These are phyloP conservation scores for Prunus yedoensis DNA, from an alignment of 331 rosid genomes.

Conservation along the genomic window DNA sequence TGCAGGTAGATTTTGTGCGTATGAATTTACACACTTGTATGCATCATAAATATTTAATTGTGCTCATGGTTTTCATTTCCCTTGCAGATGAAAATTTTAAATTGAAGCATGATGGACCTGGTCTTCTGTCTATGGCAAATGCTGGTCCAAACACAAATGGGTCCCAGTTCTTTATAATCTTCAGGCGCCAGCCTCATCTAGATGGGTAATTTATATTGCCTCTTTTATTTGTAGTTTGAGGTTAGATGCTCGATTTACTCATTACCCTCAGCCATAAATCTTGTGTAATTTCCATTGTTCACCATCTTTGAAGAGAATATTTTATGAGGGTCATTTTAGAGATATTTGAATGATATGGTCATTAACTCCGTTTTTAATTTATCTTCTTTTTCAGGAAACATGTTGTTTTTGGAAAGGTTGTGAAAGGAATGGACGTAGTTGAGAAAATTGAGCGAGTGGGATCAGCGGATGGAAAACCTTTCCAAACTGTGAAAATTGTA, in stretches of 20 bases:
- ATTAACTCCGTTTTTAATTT: background rate
- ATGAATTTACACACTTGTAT: constrained; percentile 6
- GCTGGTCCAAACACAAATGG: constrained; percentile 95
- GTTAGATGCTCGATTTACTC: background rate
- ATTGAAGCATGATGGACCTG: constrained; percentile 79
- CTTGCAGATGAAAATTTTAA: constrained; percentile 86
- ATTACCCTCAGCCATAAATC: background rate
- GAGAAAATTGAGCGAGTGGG: constrained; percentile 81
- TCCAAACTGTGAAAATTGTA: constrained; percentile 63
- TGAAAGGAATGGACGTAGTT: constrained; percentile 65
- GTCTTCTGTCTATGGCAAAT: constrained; percentile 96
- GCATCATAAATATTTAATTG: constrained; percentile 14
- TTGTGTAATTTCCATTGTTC: constrained; percentile 15
- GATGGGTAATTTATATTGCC: constrained; percentile 62
- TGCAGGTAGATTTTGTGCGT: constrained; percentile 56
- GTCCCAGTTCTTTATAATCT: constrained; percentile 87
- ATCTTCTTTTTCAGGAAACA: constrained; percentile 67
- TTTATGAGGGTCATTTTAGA: constrained; percentile 1
- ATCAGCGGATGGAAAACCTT: constrained; percentile 79
- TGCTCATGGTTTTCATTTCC: constrained; percentile 10
- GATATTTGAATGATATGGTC: constrained; percentile 18
- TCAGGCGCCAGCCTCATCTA: constrained; percentile 88
- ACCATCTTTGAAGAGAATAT: constrained; percentile 1
- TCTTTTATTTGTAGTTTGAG: constrained; percentile 13
- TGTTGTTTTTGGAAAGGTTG: constrained; percentile 91